These are phyloP conservation scores for Metschnikowia koreensis DNA, from an alignment of 805 yeast genomes.

Conservation along the genomic window DNA sequence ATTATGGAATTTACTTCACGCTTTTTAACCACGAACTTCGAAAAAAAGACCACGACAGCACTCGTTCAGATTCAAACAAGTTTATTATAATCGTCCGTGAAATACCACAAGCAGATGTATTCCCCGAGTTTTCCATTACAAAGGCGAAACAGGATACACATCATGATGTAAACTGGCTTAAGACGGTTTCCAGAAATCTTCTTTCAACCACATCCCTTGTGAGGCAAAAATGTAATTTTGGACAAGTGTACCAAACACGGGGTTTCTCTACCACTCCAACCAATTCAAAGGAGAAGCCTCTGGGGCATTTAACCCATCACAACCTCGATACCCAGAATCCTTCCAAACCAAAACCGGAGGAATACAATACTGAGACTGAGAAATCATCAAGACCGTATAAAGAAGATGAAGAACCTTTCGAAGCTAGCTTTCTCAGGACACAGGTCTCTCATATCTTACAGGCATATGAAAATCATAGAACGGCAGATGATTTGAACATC, in stretches of 20 bases:
- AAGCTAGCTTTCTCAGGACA: constrained; percentile 18
- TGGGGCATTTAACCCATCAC: neutral
- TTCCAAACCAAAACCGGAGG: neutral
- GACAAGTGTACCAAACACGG: constrained; percentile 9
- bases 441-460: constrained; percentile 22
- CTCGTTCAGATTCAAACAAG: constrained; percentile 2
- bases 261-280: constrained; percentile 7
- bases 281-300: constrained; percentile 1
- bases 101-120: neutral
- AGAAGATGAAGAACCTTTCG: constrained; percentile 16
- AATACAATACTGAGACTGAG: neutral
- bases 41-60: constrained; percentile 17
- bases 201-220: constrained; percentile 23
- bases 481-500: constrained; percentile 28
- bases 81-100: constrained; percentile 12
- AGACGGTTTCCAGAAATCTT: constrained; percentile 20
- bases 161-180: constrained; percentile 26
- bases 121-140: constrained; percentile 29
- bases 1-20: constrained; percentile 42
- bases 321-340: neutral
- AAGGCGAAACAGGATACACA: constrained; percentile 30
- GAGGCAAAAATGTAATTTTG: constrained; percentile 10
- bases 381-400: too few relatives aligned
- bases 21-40: constrained; percentile 36
- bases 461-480: constrained; percentile 16